These are phyloP conservation scores for Paralagenidium karlingii DNA, from an alignment of 352 stramenopile species.

Conservation along the genomic window DNA sequence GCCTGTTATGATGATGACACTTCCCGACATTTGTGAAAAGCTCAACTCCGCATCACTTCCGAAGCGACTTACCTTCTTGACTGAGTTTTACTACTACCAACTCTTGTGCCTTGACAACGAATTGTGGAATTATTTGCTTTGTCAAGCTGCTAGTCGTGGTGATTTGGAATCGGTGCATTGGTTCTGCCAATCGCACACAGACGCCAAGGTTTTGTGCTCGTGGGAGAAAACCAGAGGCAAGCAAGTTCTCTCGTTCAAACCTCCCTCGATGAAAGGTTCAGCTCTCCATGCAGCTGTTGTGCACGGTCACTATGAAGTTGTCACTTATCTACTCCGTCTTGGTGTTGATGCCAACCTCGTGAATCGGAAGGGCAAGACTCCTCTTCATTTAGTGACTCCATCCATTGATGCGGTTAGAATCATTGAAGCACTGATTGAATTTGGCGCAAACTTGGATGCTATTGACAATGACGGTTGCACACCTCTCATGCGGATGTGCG, in stretches of 20 bases:
- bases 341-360: slow-evolving; percentile 36
- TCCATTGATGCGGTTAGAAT: slow-evolving; percentile 44
- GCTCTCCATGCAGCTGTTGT: slow-evolving; percentile 50
- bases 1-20: slow-evolving; percentile 64
- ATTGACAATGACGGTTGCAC: slow-evolving; percentile 53
- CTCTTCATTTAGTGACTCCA: slow-evolving; percentile 50
- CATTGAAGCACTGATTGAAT: slow-evolving; percentile 42
- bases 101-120: slow-evolving; percentile 55
- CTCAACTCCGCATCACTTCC: slow-evolving; percentile 49
- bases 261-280: slow-evolving; percentile 30
- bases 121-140: slow-evolving; percentile 73
- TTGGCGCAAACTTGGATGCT: slow-evolving; percentile 41
- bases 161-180: slow-evolving; percentile 57
- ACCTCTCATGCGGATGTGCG: slow-evolving; percentile 70
- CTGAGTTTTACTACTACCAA: slow-evolving; percentile 80
- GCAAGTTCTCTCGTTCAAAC: slow-evolving; percentile 56
- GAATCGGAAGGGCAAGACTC: slow-evolving; percentile 41
- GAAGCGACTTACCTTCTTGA: slow-evolving; percentile 74
- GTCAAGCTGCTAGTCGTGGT: slow-evolving; percentile 47
- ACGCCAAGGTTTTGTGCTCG: slow-evolving; percentile 48
- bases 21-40: slow-evolving; percentile 55
- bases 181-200: slow-evolving; percentile 29
- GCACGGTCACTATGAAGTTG: slow-evolving; percentile 40
- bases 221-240: slow-evolving; percentile 65
- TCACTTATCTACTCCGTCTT: slow-evolving; percentile 46